Evolutionary conservation across 2,329 filamentous ascomycete genomes (phyloP).

Genomic region (Penicillium hesseltinei): DNA sequence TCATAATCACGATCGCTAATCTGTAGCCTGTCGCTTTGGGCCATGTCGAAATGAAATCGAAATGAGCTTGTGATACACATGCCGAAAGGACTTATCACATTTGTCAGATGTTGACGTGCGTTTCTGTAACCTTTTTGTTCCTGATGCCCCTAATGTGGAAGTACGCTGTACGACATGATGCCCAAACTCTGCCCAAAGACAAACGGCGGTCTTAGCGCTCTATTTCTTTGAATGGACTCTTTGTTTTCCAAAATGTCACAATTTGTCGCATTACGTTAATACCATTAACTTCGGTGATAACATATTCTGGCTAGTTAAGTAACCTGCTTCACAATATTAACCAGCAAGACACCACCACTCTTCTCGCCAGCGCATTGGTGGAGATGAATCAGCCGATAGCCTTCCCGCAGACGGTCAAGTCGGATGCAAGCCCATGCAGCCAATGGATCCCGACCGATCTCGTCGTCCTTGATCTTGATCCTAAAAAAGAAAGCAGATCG

Average conservation of each 20-base stretch:
- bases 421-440: slow-evolving; percentile 87
- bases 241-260: not conserved
- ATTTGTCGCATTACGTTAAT: not conserved
- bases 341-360: slow-evolving; percentile 68
- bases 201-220: not conserved
- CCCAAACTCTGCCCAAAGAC: not conserved
- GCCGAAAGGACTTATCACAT: not conserved
- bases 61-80: not conserved
- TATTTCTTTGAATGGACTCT: too few species aligned
- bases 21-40: not conserved
- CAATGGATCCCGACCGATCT: slow-evolving; percentile 72
- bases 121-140: not conserved
- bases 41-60: not conserved
- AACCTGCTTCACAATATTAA: slow-evolving; percentile 65
- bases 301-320: slow-evolving; percentile 5
- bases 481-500: slow-evolving; percentile 36
- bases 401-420: slow-evolving; percentile 73
- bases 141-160: not conserved
- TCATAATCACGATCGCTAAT: slow-evolving; percentile 1
- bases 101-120: not conserved
- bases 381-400: slow-evolving; percentile 75
- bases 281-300: not conserved
- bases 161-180: slow-evolving; percentile 4
- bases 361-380: slow-evolving; percentile 65
- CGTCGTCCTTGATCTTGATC: slow-evolving; percentile 86